Percentiles rank a stretch among this genome's conserved stretches.
Conservation (phyloP, 768 basidiomycete genomes). For the Brasilioporus rufonigricans region DNA sequence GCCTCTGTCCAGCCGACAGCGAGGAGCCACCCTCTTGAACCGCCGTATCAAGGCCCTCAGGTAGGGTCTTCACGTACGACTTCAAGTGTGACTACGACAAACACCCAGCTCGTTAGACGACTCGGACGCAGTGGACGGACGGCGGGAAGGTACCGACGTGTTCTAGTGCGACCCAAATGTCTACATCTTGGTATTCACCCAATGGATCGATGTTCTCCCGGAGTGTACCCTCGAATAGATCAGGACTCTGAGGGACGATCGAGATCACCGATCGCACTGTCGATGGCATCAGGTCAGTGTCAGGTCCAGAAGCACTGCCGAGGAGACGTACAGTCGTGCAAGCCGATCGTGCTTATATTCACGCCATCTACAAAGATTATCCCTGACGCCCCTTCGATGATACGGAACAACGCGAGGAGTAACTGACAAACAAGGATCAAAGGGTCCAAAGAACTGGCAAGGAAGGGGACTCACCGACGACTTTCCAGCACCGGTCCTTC, state of each 20-base stretch:
- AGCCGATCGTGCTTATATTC: slow-evolving; percentile 73
- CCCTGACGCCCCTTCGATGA: slow-evolving; percentile 68
- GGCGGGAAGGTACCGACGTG: slow-evolving; percentile 39
- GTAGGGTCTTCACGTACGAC: slow-evolving; percentile 61
- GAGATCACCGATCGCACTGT: slow-evolving; percentile 72
- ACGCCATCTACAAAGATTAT: slow-evolving; percentile 71
- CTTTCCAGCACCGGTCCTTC: slow-evolving; percentile 82
- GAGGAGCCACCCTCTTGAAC: slow-evolving; percentile 81
- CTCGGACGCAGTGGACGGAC: too few relatives aligned
- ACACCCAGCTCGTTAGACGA: background rate
- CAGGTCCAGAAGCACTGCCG: too few relatives aligned
- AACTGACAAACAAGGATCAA: slow-evolving; percentile 35
- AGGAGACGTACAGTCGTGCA: slow-evolving; percentile 47
- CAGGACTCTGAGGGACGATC: slow-evolving; percentile 82
- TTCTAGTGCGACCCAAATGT: slow-evolving; percentile 85
- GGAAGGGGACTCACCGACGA: slow-evolving; percentile 51
- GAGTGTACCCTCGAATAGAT: slow-evolving; percentile 69
- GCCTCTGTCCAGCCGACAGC: slow-evolving; percentile 81
- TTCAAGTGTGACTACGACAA: slow-evolving; percentile 63
- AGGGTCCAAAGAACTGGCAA: background rate
- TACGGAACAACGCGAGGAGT: slow-evolving; percentile 71
- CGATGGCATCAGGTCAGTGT: background rate
- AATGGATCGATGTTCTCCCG: slow-evolving; percentile 91
- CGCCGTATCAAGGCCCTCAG: slow-evolving; percentile 67
- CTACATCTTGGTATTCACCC: slow-evolving; percentile 68